Percentiles rank a stretch among this genome's conserved stretches.
Evolutionary conservation across 345 rosid genomes (phyloP).

Genomic region (Rubroshorea leprosula): DNA sequence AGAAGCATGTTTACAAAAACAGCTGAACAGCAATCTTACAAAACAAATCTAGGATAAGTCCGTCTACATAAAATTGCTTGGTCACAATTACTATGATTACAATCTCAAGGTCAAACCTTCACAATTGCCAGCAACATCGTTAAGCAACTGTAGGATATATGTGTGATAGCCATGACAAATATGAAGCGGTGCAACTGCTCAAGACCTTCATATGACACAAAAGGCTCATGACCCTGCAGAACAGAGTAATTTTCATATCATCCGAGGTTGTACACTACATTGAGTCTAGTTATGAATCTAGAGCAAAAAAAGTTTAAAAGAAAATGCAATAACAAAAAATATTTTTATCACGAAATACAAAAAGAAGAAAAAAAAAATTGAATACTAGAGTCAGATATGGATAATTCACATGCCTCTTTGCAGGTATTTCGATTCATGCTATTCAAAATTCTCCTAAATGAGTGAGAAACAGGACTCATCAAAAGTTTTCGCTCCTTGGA

Average conservation of each 20-base stretch:
- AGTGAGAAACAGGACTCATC: slow-evolving; percentile 24
- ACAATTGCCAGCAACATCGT: slow-evolving; percentile 91
- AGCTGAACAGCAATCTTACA: too few species aligned
- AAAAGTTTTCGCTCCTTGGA: slow-evolving; percentile 47
- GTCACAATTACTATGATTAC: background rate
- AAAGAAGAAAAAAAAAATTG: background rate
- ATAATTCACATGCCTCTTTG: slow-evolving; percentile 67
- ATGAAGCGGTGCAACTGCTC: slow-evolving; percentile 98
- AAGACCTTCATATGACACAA: slow-evolving; percentile 85
- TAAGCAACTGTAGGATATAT: slow-evolving; percentile 87
- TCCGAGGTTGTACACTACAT: background rate
- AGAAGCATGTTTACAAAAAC: too few species aligned
- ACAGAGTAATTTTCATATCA: slow-evolving; percentile 12
- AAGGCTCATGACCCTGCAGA: slow-evolving; percentile 76
- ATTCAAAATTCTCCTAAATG: slow-evolving; percentile 55
- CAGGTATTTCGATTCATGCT: slow-evolving; percentile 44
- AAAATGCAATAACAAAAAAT: too few species aligned
- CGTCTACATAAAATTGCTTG: too few species aligned
- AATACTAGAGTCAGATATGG: too few species aligned
- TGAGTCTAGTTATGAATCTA: too few species aligned
- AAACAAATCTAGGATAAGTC: too few species aligned
- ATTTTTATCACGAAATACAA: background rate
- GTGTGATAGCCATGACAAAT: slow-evolving; percentile 96
- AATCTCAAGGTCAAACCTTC: slow-evolving; percentile 44
- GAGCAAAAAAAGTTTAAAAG: too few species aligned